These are phyloP conservation scores for Mucor plumbeus DNA, from an alignment of 371 early-diverging fungal species.

Conservation along the genomic window DNA sequence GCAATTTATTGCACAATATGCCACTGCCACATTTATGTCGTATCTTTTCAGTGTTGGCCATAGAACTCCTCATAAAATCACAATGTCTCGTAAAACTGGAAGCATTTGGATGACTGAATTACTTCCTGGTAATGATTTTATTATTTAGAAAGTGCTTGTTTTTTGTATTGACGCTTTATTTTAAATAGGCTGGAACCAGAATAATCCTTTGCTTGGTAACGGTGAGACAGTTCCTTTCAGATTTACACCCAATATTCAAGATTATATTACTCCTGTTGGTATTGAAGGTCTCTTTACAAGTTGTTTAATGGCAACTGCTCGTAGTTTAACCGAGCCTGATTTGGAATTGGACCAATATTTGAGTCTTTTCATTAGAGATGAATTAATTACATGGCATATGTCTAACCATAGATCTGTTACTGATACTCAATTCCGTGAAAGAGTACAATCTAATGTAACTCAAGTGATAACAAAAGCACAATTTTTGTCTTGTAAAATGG, in stretches of 20 bases:
- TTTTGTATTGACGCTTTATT: slow-evolving; percentile 18
- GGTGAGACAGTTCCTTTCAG: slow-evolving; percentile 95
- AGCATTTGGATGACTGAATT: slow-evolving; percentile 84
- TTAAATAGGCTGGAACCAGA: slow-evolving; percentile 36
- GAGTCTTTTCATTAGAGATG: slow-evolving; percentile 89
- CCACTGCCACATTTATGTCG: slow-evolving; percentile 88
- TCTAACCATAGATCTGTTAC: slow-evolving; percentile 58
- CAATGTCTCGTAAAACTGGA: slow-evolving; percentile 80
- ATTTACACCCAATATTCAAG: slow-evolving; percentile 95
- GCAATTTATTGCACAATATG: slow-evolving; percentile 90
- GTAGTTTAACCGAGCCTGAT: slow-evolving; percentile 79
- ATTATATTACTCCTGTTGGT: slow-evolving; percentile 90
- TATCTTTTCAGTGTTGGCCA: slow-evolving; percentile 87
- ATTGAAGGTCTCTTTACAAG: slow-evolving; percentile 90
- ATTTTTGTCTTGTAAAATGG: slow-evolving; percentile 73
- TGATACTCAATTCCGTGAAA: slow-evolving; percentile 66
- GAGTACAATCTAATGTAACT: slow-evolving; percentile 71
- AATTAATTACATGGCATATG: slow-evolving; percentile 80
- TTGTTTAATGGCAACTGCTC: slow-evolving; percentile 79
- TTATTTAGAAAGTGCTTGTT: no score
- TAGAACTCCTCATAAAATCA: slow-evolving; percentile 85
- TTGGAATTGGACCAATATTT: slow-evolving; percentile 85
- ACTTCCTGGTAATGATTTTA: slow-evolving; percentile 61
- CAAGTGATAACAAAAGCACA: slow-evolving; percentile 74
- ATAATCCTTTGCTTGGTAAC: slow-evolving; percentile 43